These are phyloP conservation scores for Thalassiosira profunda DNA, from an alignment of 108 stramenopile species.

Conservation along the genomic window DNA sequence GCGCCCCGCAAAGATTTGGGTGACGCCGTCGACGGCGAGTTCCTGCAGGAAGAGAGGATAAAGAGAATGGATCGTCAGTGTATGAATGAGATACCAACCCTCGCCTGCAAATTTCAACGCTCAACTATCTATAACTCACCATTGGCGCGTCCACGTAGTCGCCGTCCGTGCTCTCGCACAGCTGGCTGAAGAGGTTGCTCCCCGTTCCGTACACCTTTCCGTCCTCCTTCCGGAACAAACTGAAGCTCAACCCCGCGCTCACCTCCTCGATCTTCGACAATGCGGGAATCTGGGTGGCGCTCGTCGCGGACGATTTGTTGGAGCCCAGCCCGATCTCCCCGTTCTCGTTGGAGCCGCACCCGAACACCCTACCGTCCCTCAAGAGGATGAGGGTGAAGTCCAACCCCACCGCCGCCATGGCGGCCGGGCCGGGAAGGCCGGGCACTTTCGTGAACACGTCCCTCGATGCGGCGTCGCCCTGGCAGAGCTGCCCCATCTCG, in stretches of 20 bases:
- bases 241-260: conserved; percentile 7
- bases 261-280: not conserved
- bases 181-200: conserved; percentile 19
- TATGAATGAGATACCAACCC: not conserved
- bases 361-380: conserved; percentile 36
- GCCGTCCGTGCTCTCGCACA: conserved; percentile 16
- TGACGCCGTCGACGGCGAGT: conserved; percentile 1
- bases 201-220: conserved; percentile 15
- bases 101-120: not conserved
- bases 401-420: conserved; percentile 30
- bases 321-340: conserved; percentile 40
- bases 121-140: not conserved
- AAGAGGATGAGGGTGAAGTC: conserved; percentile 40
- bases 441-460: not conserved
- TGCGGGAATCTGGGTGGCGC: not conserved
- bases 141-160: not conserved
- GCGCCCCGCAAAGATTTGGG: conserved; percentile 15
- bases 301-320: not conserved
- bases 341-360: conserved; percentile 35
- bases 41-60: conserved; percentile 1
- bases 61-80: no score
- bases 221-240: conserved; percentile 1
- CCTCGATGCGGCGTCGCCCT: conserved; percentile 12
- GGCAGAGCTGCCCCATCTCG: conserved; percentile 22
- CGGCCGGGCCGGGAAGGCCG: conserved; percentile 12